phyloP scores from a whole-genome alignment of 140 eudicot genomes.

The Oenanthe javanica region DNA sequence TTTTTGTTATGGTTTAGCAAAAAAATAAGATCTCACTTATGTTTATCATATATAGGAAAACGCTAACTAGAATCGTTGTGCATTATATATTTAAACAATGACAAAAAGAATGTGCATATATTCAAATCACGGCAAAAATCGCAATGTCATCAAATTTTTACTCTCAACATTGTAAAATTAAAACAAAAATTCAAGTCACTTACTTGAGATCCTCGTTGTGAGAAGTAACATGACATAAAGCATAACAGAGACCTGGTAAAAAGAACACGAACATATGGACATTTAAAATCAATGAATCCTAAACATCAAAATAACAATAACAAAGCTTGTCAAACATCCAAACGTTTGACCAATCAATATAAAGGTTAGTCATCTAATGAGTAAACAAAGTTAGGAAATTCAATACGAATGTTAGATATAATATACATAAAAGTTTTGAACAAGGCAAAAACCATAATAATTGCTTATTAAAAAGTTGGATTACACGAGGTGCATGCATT shows the following conservation, averaged over 20 bases:
- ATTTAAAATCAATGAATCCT: slow-evolving; percentile 4
- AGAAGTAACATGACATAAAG: slow-evolving; percentile 78
- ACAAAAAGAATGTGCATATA: no score
- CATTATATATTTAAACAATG: no score
- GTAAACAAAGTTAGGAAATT: background rate
- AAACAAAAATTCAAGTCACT: slow-evolving; percentile 27
- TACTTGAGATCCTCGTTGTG: slow-evolving; percentile 82
- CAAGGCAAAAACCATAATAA: background rate
- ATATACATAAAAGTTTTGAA: background rate
- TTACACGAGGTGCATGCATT: background rate
- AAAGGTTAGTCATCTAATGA: background rate
- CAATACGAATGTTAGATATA: background rate
- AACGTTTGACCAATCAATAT: background rate
- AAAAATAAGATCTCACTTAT: no score
- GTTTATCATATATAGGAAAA: no score
- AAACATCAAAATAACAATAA: background rate
- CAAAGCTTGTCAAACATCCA: background rate
- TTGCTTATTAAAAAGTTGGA: background rate
- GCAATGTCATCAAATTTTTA: no score
- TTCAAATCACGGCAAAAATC: no score
- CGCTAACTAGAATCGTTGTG: no score
- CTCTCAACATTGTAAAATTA: background rate
- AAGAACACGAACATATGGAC: slow-evolving; percentile 11
- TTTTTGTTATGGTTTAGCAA: no score
- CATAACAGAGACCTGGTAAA: slow-evolving; percentile 63